Evolutionary conservation across 2,329 filamentous ascomycete species (phyloP), one percentile per base, ranked within the genome.

Genomic region (Pyricularia sp.): DNA sequence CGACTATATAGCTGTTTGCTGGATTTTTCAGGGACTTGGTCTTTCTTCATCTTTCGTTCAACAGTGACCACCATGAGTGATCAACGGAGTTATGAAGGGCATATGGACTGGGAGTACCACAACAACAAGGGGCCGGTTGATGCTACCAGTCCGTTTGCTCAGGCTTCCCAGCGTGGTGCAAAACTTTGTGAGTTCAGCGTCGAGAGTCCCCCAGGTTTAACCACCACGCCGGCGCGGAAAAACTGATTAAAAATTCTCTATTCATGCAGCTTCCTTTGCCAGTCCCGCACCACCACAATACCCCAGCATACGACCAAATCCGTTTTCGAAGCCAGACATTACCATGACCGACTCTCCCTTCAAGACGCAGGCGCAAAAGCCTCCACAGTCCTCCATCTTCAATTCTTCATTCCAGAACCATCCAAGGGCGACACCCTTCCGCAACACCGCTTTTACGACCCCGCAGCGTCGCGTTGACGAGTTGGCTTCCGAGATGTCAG

Each of bases 41-140:
- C n/a, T 28, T 12, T 50, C 9, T n/a, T 36, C 17, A n/a, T 67
- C 17, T 20, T 4, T 23, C 11, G 2, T 50, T 50, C 26, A 28
- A 31, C 23, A 20, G 26, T 17, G 66, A 26, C 25, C 50, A 12
- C 70, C 82, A 82, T 74, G 73, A 70, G 23, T 23, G 58, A 86
- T 68, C 81, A 81, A 72, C 81, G 88, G 73, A 86, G 84, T 1
- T 84, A 81, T 71, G 87, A 89, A 77, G 81, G 85, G 71, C 86
- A 81, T 71, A 90, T 90, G 88, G 88, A 90, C 73, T 90, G 86
- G 85, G 86, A 90, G 75, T 90, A 87, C 76, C 84, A 89, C 73
- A 83, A 89, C 73, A 83, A 89, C 70, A 77, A 80, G 65, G 86
- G 83, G 1, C 86, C 86, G 23, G 77, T 87, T 70, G 88, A 90